Conservation (phyloP, 805 yeast genomes). For the Jamesozyma jinghongensis region DNA sequence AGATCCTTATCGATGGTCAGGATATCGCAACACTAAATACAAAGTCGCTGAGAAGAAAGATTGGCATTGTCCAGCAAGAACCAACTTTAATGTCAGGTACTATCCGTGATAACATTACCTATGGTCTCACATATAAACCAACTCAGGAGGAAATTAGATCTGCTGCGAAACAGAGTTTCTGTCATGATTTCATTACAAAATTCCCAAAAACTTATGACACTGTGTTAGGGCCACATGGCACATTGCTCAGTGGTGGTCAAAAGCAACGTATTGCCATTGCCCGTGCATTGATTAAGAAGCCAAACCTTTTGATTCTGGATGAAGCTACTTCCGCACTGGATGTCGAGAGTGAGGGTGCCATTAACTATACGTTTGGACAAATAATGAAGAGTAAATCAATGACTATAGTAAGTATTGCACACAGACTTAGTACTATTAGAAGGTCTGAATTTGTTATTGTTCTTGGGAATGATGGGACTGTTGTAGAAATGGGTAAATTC, state of each 20-base stretch:
- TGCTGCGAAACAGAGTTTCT: slow-evolving; percentile 44
- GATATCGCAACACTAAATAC: slow-evolving; percentile 43
- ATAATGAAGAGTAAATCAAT: slow-evolving; percentile 50
- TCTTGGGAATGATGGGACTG: slow-evolving; percentile 69
- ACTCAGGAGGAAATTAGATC: slow-evolving; percentile 40
- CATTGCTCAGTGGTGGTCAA: slow-evolving; percentile 84
- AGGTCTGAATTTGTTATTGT: slow-evolving; percentile 82
- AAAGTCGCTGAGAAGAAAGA: slow-evolving; percentile 43
- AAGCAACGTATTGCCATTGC: slow-evolving; percentile 82
- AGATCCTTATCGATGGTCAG: slow-evolving; percentile 41
- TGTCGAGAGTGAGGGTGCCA: slow-evolving; percentile 60
- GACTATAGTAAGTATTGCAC: slow-evolving; percentile 89
- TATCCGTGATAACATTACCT: slow-evolving; percentile 65
- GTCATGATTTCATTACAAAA: slow-evolving; percentile 48
- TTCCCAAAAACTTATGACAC: slow-evolving; percentile 64
- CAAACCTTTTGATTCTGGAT: slow-evolving; percentile 67
- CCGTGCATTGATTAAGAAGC: slow-evolving; percentile 67
- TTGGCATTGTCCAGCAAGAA: slow-evolving; percentile 72
- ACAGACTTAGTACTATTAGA: slow-evolving; percentile 80
- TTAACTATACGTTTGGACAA: slow-evolving; percentile 64
- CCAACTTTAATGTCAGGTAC: slow-evolving; percentile 75
- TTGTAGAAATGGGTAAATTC: slow-evolving; percentile 66
- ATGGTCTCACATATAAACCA: slow-evolving; percentile 61
- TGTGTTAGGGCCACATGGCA: slow-evolving; percentile 55
- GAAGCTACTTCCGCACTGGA: slow-evolving; percentile 91